Conservation (phyloP, 148 eudicot genomes). For the Mesembryanthemum crystallinum region DNA sequence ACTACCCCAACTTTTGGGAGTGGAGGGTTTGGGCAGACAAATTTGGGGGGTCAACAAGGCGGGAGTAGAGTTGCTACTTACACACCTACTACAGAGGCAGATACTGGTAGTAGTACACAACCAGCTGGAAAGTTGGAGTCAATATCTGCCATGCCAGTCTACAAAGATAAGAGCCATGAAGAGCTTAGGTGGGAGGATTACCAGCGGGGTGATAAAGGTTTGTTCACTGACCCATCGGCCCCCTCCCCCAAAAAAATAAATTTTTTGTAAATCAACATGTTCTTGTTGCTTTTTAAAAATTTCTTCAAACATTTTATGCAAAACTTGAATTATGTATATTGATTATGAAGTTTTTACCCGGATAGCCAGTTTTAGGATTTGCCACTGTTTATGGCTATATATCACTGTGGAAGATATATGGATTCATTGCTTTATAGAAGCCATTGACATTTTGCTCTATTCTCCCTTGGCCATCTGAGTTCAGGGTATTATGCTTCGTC, state of each 20-base stretch:
- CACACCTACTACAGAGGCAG: conserved; percentile 60
- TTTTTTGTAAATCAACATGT: background rate
- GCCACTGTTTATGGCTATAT: too few relatives aligned
- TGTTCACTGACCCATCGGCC: conserved; percentile 10
- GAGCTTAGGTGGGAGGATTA: conserved; percentile 98
- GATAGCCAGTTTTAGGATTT: background rate
- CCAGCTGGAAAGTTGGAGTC: conserved; percentile 78
- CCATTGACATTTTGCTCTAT: background rate
- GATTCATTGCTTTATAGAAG: background rate
- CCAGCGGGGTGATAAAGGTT: conserved; percentile 94
- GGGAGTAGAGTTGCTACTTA: conserved; percentile 79
- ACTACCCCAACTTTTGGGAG: conserved; percentile 58
- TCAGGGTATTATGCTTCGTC: background rate
- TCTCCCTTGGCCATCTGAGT: background rate
- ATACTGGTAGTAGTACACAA: conserved; percentile 40
- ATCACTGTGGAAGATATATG: background rate
- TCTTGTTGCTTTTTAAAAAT: background rate
- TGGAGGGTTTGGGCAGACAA: conserved; percentile 64
- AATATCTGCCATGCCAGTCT: conserved; percentile 85
- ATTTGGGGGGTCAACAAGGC: conserved; percentile 65
- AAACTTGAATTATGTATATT: background rate
- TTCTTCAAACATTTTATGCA: background rate
- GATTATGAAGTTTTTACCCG: background rate
- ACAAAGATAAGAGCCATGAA: conserved; percentile 96
- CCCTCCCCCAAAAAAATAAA: background rate